Conservation (phyloP, 805 yeast genomes). For the Pichia pseudocactophila region DNA sequence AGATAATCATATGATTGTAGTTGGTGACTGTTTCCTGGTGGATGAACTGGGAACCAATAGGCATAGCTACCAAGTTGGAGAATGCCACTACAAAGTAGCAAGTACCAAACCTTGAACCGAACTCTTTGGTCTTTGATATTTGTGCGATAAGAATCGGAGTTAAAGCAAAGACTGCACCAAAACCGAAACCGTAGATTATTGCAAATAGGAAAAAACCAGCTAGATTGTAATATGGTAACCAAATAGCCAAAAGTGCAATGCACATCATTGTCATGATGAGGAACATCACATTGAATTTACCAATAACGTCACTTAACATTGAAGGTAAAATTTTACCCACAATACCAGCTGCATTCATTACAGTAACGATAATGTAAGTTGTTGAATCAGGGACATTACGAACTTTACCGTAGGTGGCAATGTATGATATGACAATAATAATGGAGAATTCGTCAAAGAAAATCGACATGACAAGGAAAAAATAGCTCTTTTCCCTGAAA, state of each 20-base stretch:
- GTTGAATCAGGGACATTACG: constrained; percentile 35
- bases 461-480: constrained; percentile 33
- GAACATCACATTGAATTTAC: constrained; percentile 46
- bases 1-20: constrained; percentile 21
- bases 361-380: constrained; percentile 40
- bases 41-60: constrained; percentile 41
- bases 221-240: constrained; percentile 47
- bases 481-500: constrained; percentile 30
- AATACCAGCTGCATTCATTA: constrained; percentile 39
- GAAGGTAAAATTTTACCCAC: constrained; percentile 27
- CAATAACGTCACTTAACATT: constrained; percentile 29
- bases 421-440: constrained; percentile 40
- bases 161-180: constrained; percentile 49
- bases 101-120: constrained; percentile 66
- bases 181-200: constrained; percentile 39
- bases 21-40: constrained; percentile 18
- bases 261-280: constrained; percentile 37
- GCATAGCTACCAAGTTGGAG: constrained; percentile 36
- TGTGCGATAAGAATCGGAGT: constrained; percentile 56
- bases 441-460: constrained; percentile 42
- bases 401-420: constrained; percentile 46
- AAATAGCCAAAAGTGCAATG: constrained; percentile 41
- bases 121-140: constrained; percentile 47
- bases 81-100: constrained; percentile 52
- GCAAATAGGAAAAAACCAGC: constrained; percentile 43